These are phyloP conservation scores for Rhizopogon roseolus DNA, from an alignment of 768 basidiomycete species.

Conservation along the genomic window DNA sequence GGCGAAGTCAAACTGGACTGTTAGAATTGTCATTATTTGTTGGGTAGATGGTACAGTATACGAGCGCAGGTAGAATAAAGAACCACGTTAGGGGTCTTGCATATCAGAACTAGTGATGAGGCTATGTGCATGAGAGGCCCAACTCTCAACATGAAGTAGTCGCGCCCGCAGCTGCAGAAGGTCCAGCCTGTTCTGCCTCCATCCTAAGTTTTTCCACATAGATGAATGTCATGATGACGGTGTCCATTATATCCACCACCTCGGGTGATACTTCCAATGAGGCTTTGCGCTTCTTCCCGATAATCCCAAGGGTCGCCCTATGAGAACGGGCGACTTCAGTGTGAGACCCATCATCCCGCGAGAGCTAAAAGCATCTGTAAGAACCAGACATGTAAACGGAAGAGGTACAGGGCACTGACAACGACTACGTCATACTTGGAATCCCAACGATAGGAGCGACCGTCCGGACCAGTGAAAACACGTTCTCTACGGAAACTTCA, in stretches of 20 bases:
- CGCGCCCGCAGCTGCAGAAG: background rate
- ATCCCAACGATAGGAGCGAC: constrained; percentile 1
- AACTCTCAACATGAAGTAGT: too few relatives aligned
- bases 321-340: constrained; percentile 18
- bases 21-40: background rate
- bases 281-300: constrained; percentile 13
- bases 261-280: constrained; percentile 14
- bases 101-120: too few relatives aligned
- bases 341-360: constrained; percentile 8
- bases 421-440: constrained; percentile 1
- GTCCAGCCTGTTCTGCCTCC: constrained; percentile 12
- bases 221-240: constrained; percentile 23
- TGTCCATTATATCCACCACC: constrained; percentile 21
- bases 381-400: too few relatives aligned
- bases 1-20: too few relatives aligned
- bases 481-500: background rate
- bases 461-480: too few relatives aligned
- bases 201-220: constrained; percentile 5
- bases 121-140: too few relatives aligned
- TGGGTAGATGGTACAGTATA: too few relatives aligned
- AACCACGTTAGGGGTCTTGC: too few relatives aligned
- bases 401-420: constrained; percentile 1
- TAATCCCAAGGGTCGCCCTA: background rate
- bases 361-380: background rate
- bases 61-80: too few relatives aligned